Conservation (phyloP, 768 basidiomycete genomes). For the Phylloporus scabripes region DNA sequence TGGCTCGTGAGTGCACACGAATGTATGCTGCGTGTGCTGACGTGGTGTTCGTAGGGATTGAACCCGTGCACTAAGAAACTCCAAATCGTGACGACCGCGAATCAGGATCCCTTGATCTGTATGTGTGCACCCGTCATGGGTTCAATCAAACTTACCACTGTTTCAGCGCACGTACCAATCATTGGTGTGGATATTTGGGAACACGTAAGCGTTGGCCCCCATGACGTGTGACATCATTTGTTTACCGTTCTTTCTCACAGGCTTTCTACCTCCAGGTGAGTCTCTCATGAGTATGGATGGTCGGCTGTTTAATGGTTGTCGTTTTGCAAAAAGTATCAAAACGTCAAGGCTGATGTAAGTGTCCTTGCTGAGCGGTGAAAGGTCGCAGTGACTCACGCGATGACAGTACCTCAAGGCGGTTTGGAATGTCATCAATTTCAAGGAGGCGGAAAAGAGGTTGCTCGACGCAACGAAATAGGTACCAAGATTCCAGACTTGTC, state of each 20-base stretch:
- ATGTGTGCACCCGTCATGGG: constrained; percentile 13
- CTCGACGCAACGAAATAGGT: constrained; percentile 34
- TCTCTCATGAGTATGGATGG: not conserved
- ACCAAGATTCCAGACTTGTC: not conserved
- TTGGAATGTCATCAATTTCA: constrained; percentile 95
- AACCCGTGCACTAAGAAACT: constrained; percentile 63
- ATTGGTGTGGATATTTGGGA: constrained; percentile 98
- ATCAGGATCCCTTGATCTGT: constrained; percentile 90
- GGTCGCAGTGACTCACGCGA: constrained; percentile 4
- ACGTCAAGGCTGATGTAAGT: constrained; percentile 90
- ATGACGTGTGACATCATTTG: constrained; percentile 3
- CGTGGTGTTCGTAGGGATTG: constrained; percentile 50
- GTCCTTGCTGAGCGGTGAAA: not conserved
- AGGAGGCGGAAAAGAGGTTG: constrained; percentile 72
- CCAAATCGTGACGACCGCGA: constrained; percentile 88
- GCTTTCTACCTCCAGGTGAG: constrained; percentile 56
- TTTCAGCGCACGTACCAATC: constrained; percentile 75
- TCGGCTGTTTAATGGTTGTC: constrained; percentile 12
- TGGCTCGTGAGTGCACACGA: constrained; percentile 63
- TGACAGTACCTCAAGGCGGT: constrained; percentile 86
- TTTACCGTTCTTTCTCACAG: constrained; percentile 27
- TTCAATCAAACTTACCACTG: constrained; percentile 6
- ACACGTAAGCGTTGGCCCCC: constrained; percentile 49
- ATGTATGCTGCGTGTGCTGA: not conserved
- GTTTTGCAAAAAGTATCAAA: constrained; percentile 61